Percentiles rank a stretch among this genome's conserved stretches.
These are phyloP conservation scores for Arabis alpina DNA, from an alignment of 345 rosid species.

Conservation along the genomic window DNA sequence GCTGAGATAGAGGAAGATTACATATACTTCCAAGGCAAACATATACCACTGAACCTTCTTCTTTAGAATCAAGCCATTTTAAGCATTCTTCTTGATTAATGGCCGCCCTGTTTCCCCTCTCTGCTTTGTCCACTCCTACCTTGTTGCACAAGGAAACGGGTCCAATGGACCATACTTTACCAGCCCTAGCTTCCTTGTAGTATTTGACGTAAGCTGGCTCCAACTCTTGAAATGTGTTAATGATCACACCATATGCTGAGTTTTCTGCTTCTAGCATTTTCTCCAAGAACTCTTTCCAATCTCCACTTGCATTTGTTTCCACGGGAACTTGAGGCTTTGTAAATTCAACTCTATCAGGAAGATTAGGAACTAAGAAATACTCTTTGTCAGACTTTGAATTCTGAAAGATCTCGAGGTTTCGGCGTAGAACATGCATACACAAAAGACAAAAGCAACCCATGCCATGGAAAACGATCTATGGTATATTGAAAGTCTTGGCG, in stretches of 20 bases:
- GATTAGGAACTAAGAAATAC: constrained; percentile 47
- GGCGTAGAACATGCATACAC: constrained; percentile 20
- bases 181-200: constrained; percentile 31
- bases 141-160: constrained; percentile 48
- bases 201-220: constrained; percentile 44
- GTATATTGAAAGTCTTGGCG: constrained; percentile 45
- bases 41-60: constrained; percentile 46
- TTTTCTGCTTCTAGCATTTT: constrained; percentile 23
- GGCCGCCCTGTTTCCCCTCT: constrained; percentile 46
- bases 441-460: constrained; percentile 45
- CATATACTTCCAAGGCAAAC: constrained; percentile 54
- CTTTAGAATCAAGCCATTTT: constrained; percentile 49
- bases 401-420: constrained; percentile 27
- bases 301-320: neutral
- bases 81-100: constrained; percentile 32
- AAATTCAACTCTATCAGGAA: constrained; percentile 51
- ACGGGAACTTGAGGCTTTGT: constrained; percentile 29
- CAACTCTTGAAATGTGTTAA: constrained; percentile 50
- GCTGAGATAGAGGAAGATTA: constrained; percentile 31
- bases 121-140: constrained; percentile 38
- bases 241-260: constrained; percentile 43
- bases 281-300: constrained; percentile 23
- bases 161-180: constrained; percentile 50
- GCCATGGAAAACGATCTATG: constrained; percentile 52
- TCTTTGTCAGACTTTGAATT: constrained; percentile 23